Evolutionary conservation across 2,329 filamentous ascomycete genomes (phyloP).

Genomic region (Fusarium longipes): DNA sequence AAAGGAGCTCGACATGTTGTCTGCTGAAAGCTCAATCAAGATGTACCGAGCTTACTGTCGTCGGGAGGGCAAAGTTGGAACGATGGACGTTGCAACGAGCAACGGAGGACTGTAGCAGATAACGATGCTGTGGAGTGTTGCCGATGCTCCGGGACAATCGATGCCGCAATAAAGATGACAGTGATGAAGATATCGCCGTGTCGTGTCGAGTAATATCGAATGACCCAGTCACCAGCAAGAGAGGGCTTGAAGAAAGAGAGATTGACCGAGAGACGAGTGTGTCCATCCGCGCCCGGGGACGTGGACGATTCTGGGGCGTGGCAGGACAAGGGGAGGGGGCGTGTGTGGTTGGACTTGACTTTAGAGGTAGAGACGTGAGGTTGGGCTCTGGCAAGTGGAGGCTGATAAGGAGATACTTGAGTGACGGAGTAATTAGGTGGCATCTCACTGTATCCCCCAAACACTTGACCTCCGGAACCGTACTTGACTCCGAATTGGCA

Average conservation of each 20-base stretch:
- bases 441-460: slow-evolving; percentile 11
- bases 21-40: slow-evolving; percentile 28
- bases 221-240: slow-evolving; percentile 41
- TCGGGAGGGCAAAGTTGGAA: slow-evolving; percentile 26
- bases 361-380: slow-evolving; percentile 18
- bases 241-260: slow-evolving; percentile 36
- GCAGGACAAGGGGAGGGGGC: slow-evolving; percentile 41
- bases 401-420: slow-evolving; percentile 25
- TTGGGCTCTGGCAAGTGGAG: slow-evolving; percentile 38
- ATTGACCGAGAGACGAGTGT: slow-evolving; percentile 35
- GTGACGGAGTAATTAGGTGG: fast-evolving
- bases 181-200: slow-evolving; percentile 26
- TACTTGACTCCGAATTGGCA: slow-evolving; percentile 33
- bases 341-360: slow-evolving; percentile 22
- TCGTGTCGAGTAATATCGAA: slow-evolving; percentile 30
- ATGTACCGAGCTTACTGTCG: slow-evolving; percentile 17
- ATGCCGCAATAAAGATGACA: slow-evolving; percentile 17
- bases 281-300: slow-evolving; percentile 44
- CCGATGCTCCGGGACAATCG: slow-evolving; percentile 18
- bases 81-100: slow-evolving; percentile 33
- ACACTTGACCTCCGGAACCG: slow-evolving; percentile 21
- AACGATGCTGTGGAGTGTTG: slow-evolving; percentile 22
- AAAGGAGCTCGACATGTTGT: slow-evolving; percentile 83
- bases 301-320: slow-evolving; percentile 45
- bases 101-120: slow-evolving; percentile 35